Evolutionary conservation across 306 rosid genomes (phyloP).

Genomic region (Corylus avellana): DNA sequence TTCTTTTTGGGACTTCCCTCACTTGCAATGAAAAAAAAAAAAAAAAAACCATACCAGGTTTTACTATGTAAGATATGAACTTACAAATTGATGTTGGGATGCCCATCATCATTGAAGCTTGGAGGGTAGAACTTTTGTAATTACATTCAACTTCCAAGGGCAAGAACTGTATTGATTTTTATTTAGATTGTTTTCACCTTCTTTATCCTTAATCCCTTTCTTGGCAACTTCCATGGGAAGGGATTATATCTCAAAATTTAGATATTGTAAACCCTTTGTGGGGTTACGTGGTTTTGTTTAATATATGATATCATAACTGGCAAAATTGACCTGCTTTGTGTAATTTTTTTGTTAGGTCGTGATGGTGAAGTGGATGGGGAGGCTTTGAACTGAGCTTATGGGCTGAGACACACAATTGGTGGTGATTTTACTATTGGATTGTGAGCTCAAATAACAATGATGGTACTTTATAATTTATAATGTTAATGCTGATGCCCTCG

Average conservation of each 20-base stretch:
- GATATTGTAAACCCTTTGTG: background rate
- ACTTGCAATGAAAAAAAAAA: conserved; percentile 16
- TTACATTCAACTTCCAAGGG: background rate
- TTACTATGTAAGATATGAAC: background rate
- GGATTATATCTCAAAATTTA: background rate
- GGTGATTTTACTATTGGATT: background rate
- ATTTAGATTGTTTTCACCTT: background rate
- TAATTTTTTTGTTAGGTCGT: conserved; percentile 2
- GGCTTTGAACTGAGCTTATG: background rate
- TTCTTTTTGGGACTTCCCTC: background rate
- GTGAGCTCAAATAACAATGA: background rate
- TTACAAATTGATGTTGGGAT: background rate
- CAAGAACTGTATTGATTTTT: background rate
- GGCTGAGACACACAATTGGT: background rate
- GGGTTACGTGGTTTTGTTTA: background rate
- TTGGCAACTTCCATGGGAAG: background rate
- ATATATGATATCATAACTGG: background rate
- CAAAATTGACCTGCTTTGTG: background rate
- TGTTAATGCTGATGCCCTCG: background rate
- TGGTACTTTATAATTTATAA: background rate
- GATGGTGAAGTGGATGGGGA: background rate
- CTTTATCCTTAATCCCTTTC: background rate
- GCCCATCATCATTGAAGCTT: background rate
- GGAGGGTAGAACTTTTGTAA: background rate
- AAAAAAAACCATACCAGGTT: background rate